Conservation (phyloP, 352 stramenopile species). For the Elongisporangium anandrum region DNA sequence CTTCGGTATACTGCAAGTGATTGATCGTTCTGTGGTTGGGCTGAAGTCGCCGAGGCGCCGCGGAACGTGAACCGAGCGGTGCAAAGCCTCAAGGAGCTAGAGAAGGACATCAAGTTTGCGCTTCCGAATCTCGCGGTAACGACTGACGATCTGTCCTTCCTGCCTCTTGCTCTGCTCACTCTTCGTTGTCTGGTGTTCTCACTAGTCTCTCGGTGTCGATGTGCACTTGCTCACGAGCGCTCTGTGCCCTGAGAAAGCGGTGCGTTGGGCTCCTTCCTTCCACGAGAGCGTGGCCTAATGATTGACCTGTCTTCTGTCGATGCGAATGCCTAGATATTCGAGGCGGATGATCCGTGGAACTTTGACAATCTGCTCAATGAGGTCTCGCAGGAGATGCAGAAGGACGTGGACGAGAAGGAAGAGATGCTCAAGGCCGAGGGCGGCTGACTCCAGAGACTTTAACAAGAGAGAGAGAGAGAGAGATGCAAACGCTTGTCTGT, state of each 20-base stretch:
- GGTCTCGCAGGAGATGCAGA: conserved; percentile 76
- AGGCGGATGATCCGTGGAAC: conserved; percentile 67
- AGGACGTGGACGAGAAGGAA: conserved; percentile 74
- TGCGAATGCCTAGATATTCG: conserved; percentile 52
- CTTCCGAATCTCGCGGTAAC: conserved; percentile 49
- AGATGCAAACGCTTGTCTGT: too few relatives aligned
- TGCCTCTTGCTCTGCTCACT: too few relatives aligned
- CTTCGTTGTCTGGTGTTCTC: too few relatives aligned
- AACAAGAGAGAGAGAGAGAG: too few relatives aligned
- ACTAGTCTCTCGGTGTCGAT: conserved; percentile 55
- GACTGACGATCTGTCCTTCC: not conserved
- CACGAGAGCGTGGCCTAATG: too few relatives aligned
- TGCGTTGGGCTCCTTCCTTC: too few relatives aligned
- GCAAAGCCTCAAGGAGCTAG: conserved; percentile 74
- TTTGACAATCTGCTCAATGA: conserved; percentile 78
- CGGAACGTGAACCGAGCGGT: conserved; percentile 60
- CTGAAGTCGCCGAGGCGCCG: conserved; percentile 81
- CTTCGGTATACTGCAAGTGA: too few relatives aligned
- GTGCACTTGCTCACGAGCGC: conserved; percentile 60
- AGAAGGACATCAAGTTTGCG: conserved; percentile 75
- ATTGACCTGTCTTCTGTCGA: not conserved
- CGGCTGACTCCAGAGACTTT: conserved; percentile 1
- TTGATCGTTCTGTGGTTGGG: too few relatives aligned
- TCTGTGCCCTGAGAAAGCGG: conserved; percentile 66
- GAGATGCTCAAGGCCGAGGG: conserved; percentile 45